Conservation (phyloP, 768 basidiomycete genomes). For the Boletus reticulatus region DNA sequence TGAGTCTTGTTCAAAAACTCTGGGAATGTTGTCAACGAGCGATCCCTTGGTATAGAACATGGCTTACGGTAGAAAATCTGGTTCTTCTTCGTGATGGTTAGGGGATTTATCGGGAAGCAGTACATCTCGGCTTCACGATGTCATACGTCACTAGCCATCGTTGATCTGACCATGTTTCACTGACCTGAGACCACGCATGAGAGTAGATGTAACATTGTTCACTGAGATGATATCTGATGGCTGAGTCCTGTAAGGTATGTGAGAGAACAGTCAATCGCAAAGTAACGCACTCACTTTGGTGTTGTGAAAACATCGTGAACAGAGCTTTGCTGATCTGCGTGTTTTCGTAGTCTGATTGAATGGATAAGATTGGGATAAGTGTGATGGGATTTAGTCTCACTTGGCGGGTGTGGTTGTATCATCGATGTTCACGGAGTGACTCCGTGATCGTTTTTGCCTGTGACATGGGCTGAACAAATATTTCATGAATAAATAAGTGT, state of each 20-base stretch:
- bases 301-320: constrained; percentile 6
- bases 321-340: background rate
- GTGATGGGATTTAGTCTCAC: constrained; percentile 13
- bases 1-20: constrained; percentile 15
- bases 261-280: background rate
- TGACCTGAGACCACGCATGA: constrained; percentile 7
- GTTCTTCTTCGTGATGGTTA: constrained; percentile 11
- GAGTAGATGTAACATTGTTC: background rate
- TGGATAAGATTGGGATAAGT: background rate
- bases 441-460: constrained; percentile 27
- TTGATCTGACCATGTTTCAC: background rate
- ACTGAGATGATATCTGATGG: background rate
- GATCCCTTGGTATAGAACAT: background rate
- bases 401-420: constrained; percentile 16
- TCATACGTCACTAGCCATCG: background rate
- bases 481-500: background rate
- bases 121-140: constrained; percentile 3
- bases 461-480: background rate
- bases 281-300: background rate
- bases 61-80: constrained; percentile 19
- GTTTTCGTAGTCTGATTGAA: constrained; percentile 8
- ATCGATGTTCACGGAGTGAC: constrained; percentile 14
- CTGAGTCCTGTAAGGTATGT: constrained; percentile 1
- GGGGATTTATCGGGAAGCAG: background rate
- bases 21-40: background rate